These are phyloP conservation scores for Ramaria rubella DNA, from an alignment of 768 basidiomycete species.

Conservation along the genomic window DNA sequence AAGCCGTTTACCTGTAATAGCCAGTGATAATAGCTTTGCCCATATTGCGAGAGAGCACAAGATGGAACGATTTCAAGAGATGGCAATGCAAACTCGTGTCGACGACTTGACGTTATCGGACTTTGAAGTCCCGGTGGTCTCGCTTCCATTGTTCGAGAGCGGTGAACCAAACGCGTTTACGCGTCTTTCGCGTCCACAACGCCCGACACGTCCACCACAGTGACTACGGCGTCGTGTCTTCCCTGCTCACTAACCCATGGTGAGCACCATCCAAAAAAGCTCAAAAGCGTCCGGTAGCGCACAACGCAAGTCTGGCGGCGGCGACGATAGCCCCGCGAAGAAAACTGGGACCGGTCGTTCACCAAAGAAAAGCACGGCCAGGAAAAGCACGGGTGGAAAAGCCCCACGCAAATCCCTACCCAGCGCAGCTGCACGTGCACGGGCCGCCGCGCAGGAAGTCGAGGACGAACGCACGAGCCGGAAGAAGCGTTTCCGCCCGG, in stretches of 20 bases:
- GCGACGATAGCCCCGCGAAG: conserved; percentile 42
- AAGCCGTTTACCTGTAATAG: conserved; percentile 40
- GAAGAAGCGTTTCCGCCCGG: conserved; percentile 77
- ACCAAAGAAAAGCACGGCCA: conserved; percentile 53
- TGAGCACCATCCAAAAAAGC: conserved; percentile 58
- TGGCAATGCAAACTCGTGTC: not conserved
- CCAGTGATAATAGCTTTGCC: conserved; percentile 28
- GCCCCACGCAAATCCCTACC: conserved; percentile 31
- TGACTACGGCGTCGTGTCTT: conserved; percentile 10
- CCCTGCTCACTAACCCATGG: conserved; percentile 38
- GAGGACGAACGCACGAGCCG: conserved; percentile 23
- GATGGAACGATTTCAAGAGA: not conserved
- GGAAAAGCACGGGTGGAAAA: conserved; percentile 77
- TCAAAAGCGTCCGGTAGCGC: conserved; percentile 33
- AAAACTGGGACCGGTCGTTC: conserved; percentile 38
- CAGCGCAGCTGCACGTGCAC: not conserved
- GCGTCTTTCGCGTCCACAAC: too few relatives aligned
- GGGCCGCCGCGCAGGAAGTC: conserved; percentile 20
- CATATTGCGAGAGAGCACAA: not conserved
- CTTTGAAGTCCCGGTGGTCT: not conserved
- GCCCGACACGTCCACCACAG: too few relatives aligned
- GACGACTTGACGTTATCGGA: too few relatives aligned
- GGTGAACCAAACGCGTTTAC: not conserved
- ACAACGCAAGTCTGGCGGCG: conserved; percentile 21
- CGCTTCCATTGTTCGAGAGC: not conserved